A percentile compares a stretch with the other conserved stretches of the same genome.
Evolutionary conservation across 2,329 filamentous ascomycete genomes (phyloP).

Genomic region (Aureobasidium sp.): DNA sequence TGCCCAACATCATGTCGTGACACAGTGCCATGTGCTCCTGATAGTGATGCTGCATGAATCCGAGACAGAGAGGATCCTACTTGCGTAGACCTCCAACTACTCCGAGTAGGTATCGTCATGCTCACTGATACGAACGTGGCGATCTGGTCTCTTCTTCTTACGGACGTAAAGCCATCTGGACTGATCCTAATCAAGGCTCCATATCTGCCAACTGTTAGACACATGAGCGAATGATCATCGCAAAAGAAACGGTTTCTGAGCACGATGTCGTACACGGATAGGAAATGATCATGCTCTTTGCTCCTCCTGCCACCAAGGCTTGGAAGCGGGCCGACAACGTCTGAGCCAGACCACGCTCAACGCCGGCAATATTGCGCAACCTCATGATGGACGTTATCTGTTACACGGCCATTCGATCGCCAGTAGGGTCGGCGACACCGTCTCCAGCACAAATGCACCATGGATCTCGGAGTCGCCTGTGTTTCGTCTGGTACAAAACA

Average conservation of each 20-base stretch:
- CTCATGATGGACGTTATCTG: neutral
- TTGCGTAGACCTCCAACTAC: neutral
- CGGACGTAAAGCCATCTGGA: neutral
- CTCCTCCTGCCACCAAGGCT: neutral
- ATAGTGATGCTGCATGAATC: neutral
- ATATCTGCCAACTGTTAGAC: constrained; percentile 5
- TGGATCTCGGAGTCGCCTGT: neutral
- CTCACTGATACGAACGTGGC: neutral
- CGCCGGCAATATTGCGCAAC: constrained; percentile 1
- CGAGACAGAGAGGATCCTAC: neutral
- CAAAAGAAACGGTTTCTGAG: neutral
- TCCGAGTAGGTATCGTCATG: neutral
- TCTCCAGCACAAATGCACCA: neutral
- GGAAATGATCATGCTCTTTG: neutral
- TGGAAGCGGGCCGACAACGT: constrained; percentile 15
- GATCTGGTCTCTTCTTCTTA: neutral
- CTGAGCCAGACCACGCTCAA: constrained; percentile 4
- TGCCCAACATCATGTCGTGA: neutral
- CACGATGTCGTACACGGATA: neutral
- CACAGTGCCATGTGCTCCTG: constrained; percentile 1
- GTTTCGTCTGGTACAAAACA: constrained; percentile 2
- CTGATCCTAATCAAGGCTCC: neutral
- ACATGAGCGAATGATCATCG: constrained; percentile 9
- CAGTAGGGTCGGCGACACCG: neutral
- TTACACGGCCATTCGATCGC: neutral